Percentiles rank a stretch among this genome's conserved stretches.
Conservation (phyloP, 2,329 filamentous ascomycete genomes). For the Alternaria gansuensis region DNA sequence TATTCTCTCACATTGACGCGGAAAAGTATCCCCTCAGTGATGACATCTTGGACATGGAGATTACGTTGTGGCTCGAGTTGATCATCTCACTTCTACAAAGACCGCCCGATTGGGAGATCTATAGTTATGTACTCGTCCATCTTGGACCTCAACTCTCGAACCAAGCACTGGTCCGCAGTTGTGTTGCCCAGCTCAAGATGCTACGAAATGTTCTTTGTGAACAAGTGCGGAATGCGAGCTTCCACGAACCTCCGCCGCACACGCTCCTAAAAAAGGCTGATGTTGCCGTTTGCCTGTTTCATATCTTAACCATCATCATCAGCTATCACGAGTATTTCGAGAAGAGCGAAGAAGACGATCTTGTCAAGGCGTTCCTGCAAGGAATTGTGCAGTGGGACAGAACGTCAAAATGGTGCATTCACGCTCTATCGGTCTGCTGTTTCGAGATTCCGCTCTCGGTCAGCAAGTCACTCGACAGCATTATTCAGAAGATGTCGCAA, state of each 20-base stretch:
- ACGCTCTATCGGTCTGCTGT: constrained; percentile 92
- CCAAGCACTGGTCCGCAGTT: constrained; percentile 80
- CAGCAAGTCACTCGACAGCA: constrained; percentile 82
- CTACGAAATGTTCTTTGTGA: constrained; percentile 82
- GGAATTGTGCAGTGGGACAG: constrained; percentile 86
- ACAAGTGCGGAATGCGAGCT: constrained; percentile 77
- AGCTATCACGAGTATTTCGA: constrained; percentile 88
- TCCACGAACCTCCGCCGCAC: constrained; percentile 81
- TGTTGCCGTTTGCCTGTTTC: constrained; percentile 86
- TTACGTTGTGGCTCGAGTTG: constrained; percentile 73
- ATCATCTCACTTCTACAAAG: constrained; percentile 77
- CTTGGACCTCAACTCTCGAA: constrained; percentile 89
- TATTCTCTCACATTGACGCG: constrained; percentile 59
- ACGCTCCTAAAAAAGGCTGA: constrained; percentile 86
- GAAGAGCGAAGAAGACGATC: constrained; percentile 86
- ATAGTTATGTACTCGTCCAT: constrained; percentile 88
- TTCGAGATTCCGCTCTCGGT: constrained; percentile 90
- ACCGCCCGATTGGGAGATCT: constrained; percentile 87
- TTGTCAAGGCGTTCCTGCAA: constrained; percentile 84
- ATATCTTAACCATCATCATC: constrained; percentile 84
- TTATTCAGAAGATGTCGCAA: constrained; percentile 91
- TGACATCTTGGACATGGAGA: constrained; percentile 60
- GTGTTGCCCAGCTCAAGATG: constrained; percentile 77
- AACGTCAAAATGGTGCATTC: constrained; percentile 91
- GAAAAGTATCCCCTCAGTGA: constrained; percentile 45